Percentiles rank a stretch among this genome's conserved stretches.
phyloP scores from a whole-genome alignment of 164 flowering plant species.

The Magnolia changhungtana region DNA sequence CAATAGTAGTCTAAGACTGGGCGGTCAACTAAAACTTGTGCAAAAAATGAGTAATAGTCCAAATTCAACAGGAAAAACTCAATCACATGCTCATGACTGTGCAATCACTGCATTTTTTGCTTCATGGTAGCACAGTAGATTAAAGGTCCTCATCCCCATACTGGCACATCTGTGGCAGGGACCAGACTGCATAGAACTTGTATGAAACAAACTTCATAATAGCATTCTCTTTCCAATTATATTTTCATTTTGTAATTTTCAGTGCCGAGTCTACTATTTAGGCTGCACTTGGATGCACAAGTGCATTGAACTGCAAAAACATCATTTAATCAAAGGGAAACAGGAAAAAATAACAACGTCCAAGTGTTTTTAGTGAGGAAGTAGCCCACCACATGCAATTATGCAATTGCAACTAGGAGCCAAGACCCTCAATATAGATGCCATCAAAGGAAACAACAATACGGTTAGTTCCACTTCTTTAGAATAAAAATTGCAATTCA shows the following conservation, averaged over 20 bases:
- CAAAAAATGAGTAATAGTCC: neutral
- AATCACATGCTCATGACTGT: neutral
- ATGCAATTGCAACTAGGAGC: neutral
- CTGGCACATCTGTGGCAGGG: too few relatives aligned
- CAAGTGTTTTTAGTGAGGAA: neutral
- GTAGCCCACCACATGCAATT: neutral
- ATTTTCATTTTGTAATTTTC: too few relatives aligned
- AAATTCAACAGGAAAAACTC: neutral
- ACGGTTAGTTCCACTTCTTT: neutral
- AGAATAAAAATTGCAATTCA: neutral
- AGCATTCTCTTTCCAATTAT: too few relatives aligned
- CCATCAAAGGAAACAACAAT: neutral
- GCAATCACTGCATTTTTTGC: neutral
- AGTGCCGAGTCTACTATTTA: neutral
- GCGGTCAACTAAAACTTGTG: neutral
- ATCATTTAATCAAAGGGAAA: too few relatives aligned
- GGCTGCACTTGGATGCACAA: neutral
- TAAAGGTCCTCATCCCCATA: too few relatives aligned
- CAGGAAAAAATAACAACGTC: neutral
- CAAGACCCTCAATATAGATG: neutral
- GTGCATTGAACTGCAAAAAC: neutral
- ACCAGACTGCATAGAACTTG: too few relatives aligned
- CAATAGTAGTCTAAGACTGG: neutral
- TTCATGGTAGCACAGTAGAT: too few relatives aligned
- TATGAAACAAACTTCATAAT: too few relatives aligned